These are phyloP conservation scores for Nicotiana attenuata DNA, from an alignment of 257 asterid species.

Conservation along the genomic window DNA sequence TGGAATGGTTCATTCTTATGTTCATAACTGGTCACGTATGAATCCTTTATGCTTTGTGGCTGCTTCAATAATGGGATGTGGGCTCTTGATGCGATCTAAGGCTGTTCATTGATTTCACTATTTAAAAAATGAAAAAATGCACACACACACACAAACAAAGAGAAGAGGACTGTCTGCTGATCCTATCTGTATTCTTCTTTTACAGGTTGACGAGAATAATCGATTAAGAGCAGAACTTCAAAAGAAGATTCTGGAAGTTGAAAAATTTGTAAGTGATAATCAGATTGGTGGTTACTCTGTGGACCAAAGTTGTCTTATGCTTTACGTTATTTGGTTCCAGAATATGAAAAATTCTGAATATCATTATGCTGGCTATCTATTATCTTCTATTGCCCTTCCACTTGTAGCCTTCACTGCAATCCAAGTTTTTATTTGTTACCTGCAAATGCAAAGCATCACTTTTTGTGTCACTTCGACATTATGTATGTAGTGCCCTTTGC, in stretches of 20 bases:
- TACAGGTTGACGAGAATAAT: constrained; percentile 87
- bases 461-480: neutral
- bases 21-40: neutral
- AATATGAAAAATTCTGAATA: neutral
- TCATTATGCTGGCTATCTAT: neutral
- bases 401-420: neutral
- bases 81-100: neutral
- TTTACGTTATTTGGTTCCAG: neutral
- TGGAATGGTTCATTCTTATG: neutral
- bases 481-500: constrained; percentile 4
- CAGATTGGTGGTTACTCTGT: constrained; percentile 10
- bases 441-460: neutral
- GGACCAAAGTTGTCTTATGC: constrained; percentile 7
- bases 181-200: constrained; percentile 2
- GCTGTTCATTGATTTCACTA: neutral
- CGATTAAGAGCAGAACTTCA: constrained; percentile 79
- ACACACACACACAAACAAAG: neutral
- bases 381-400: neutral
- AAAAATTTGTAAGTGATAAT: constrained; percentile 55
- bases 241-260: constrained; percentile 66
- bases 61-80: neutral
- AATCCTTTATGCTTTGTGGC: neutral
- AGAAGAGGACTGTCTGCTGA: neutral
- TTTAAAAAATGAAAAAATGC: constrained; percentile 10
- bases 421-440: neutral